Percentiles rank a stretch among this genome's conserved stretches.
phyloP scores from a whole-genome alignment of 2,329 filamentous ascomycete genomes.

The Hymenoscyphus albidus region DNA sequence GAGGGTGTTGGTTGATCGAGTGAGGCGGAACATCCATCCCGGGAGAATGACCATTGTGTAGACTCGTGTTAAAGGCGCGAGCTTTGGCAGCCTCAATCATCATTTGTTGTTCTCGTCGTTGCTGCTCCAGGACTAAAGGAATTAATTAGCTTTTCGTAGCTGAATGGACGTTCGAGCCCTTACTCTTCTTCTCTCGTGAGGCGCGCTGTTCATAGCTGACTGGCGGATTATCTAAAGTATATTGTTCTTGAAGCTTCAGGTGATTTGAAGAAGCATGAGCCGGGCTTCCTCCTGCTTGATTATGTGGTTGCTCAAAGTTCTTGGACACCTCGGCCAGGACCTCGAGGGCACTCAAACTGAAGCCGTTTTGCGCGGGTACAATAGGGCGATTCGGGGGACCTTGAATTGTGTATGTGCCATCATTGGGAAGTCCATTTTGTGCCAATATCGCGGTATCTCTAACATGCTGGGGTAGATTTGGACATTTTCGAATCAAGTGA shows the following conservation, averaged over 20 bases:
- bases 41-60: neutral
- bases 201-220: slow-evolving; percentile 44
- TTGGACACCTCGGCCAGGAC: slow-evolving; percentile 83
- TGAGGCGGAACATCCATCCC: neutral
- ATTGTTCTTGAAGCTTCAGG: slow-evolving; percentile 57
- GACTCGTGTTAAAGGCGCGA: neutral
- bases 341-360: slow-evolving; percentile 72
- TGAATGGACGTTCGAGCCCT: slow-evolving; percentile 14
- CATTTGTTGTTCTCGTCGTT: slow-evolving; percentile 1
- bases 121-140: neutral
- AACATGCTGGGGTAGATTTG: slow-evolving; percentile 69
- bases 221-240: slow-evolving; percentile 54
- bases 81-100: slow-evolving; percentile 1
- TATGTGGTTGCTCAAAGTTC: slow-evolving; percentile 45
- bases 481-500: slow-evolving; percentile 84
- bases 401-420: slow-evolving; percentile 30
- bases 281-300: slow-evolving; percentile 31
- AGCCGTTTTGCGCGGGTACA: slow-evolving; percentile 42
- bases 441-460: slow-evolving; percentile 71
- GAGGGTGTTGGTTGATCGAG: neutral
- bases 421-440: slow-evolving; percentile 63
- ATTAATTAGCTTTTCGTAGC: neutral
- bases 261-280: slow-evolving; percentile 20
- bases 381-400: slow-evolving; percentile 24
- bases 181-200: slow-evolving; percentile 39